phyloP scores from a whole-genome alignment of 768 basidiomycete genomes.

The Boletus vinaceobasis region DNA sequence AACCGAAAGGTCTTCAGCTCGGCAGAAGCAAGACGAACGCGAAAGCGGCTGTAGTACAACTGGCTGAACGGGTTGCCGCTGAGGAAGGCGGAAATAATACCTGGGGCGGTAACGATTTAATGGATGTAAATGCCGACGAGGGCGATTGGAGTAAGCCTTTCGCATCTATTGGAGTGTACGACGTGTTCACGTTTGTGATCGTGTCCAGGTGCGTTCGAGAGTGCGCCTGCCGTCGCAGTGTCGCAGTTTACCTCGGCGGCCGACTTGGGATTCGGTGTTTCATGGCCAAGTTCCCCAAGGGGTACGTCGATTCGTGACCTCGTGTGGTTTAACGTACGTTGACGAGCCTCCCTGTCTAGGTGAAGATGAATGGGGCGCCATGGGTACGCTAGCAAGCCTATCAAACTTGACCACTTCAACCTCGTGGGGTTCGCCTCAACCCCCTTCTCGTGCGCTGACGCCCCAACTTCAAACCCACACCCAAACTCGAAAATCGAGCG shows the following conservation, averaged over 20 bases:
- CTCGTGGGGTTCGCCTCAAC: slow-evolving; percentile 19
- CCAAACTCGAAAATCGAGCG: slow-evolving; percentile 4
- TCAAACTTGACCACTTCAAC: slow-evolving; percentile 2
- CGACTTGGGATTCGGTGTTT: slow-evolving; percentile 26
- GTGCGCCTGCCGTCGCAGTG: slow-evolving; percentile 35
- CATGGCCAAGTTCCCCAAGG: slow-evolving; percentile 8
- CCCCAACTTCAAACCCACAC: slow-evolving; percentile 17
- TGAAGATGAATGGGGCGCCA: slow-evolving; percentile 22
- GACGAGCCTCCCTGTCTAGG: background rate
- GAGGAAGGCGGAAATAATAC: slow-evolving; percentile 43
- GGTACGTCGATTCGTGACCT: slow-evolving; percentile 4
- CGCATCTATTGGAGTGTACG: background rate
- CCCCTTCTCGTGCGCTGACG: slow-evolving; percentile 15
- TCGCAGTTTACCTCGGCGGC: slow-evolving; percentile 22
- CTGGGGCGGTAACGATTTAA: slow-evolving; percentile 79
- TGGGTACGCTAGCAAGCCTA: slow-evolving; percentile 6
- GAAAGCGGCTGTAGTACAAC: slow-evolving; percentile 46
- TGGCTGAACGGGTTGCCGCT: slow-evolving; percentile 53
- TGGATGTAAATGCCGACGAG: slow-evolving; percentile 90
- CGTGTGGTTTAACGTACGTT: background rate
- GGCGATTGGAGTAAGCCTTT: slow-evolving; percentile 86
- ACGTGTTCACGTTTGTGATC: background rate
- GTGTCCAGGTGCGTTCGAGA: slow-evolving; percentile 72
- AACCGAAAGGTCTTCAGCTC: slow-evolving; percentile 65
- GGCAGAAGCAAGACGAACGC: slow-evolving; percentile 50